Evolutionary conservation across 768 basidiomycete genomes (phyloP), one percentile per base, ranked within the genome.

Genomic region (Tulasnella sp.): DNA sequence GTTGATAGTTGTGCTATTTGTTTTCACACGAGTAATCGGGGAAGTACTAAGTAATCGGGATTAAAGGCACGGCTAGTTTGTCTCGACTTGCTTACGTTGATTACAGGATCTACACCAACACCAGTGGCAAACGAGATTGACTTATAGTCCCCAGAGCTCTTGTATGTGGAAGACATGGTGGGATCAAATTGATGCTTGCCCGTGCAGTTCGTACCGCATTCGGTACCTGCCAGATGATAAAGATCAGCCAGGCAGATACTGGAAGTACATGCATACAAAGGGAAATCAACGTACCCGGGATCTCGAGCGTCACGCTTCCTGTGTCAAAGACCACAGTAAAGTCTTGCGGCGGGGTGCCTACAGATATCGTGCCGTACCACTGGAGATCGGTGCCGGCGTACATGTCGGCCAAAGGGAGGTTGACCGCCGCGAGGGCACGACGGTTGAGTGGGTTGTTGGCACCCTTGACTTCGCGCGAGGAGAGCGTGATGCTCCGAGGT

Each of bases 311-410:
- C 15, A 7, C 7, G 34, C 34, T 79, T 49, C 80, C 80, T 10
- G 80, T 82, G 64, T 82, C 81, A 68, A 82, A 82, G 11, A 82
- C 78, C 50, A 81, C 80, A 60, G 44, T 68, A 56, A 72, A 65
- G 1, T 56, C 62, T 64, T 82, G 80, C 1, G 79, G 78, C 9
- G 80, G 80, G 1, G 80, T 81, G 24, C 80, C 79, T 44, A 80
- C 24, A 26, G 47, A 19, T 5, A 48, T 48, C 8, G 19, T n/a
- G 24, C 47, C 47, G 24, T 21, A 48, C 47, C 47, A 48, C 47
- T 48, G 47, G n/a, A 26, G 24, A n/a, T 48, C 47, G 7, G 47
- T 48, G 7, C n/a, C 19, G 10, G 47, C 19, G 10, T 21, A 48
- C 47, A 19, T 26, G n/a, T 26, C 47, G 47, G 7, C 10, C 47